These are phyloP conservation scores for Metarhizium humberi DNA, from an alignment of 2,329 filamentous ascomycete species.

Conservation along the genomic window DNA sequence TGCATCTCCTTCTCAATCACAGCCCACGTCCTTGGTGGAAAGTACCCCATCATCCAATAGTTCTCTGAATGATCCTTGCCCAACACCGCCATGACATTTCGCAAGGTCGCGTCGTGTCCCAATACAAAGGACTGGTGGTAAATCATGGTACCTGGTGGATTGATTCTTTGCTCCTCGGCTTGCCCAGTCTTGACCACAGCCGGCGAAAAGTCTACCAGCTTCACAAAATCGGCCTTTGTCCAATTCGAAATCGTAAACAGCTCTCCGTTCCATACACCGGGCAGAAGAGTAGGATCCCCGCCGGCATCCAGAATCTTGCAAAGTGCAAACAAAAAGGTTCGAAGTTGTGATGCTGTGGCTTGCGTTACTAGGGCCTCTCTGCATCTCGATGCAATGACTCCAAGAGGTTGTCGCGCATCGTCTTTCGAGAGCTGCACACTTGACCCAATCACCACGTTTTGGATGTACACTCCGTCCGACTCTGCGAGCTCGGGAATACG, in stretches of 20 bases:
- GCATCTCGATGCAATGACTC: constrained; percentile 18
- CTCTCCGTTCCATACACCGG: constrained; percentile 20
- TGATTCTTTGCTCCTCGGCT: constrained; percentile 5
- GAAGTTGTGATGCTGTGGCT: constrained; percentile 22
- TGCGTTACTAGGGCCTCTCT: constrained; percentile 25
- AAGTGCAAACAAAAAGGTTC: constrained; percentile 16
- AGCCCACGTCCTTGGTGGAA: constrained; percentile 16
- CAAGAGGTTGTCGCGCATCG: constrained; percentile 13
- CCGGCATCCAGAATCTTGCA: constrained; percentile 10
- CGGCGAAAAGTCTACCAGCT: constrained; percentile 25
- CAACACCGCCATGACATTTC: constrained; percentile 12
- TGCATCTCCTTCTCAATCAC: constrained; percentile 15
- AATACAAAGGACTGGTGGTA: constrained; percentile 10
- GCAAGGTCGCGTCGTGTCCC: constrained; percentile 2
- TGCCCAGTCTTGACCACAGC: constrained; percentile 14
- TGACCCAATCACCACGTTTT: constrained; percentile 16
- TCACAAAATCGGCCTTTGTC: constrained; percentile 25
- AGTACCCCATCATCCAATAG: constrained; percentile 17
- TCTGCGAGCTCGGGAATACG: constrained; percentile 13
- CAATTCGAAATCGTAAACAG: constrained; percentile 30
- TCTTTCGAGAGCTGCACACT: constrained; percentile 15
- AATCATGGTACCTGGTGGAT: constrained; percentile 10
- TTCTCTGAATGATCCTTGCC: constrained; percentile 19
- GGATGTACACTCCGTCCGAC: constrained; percentile 14
- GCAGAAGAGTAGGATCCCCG: constrained; percentile 14